Conservation (phyloP, 2,329 filamentous ascomycete genomes). For the Pseudogymnoascus sp. region DNA sequence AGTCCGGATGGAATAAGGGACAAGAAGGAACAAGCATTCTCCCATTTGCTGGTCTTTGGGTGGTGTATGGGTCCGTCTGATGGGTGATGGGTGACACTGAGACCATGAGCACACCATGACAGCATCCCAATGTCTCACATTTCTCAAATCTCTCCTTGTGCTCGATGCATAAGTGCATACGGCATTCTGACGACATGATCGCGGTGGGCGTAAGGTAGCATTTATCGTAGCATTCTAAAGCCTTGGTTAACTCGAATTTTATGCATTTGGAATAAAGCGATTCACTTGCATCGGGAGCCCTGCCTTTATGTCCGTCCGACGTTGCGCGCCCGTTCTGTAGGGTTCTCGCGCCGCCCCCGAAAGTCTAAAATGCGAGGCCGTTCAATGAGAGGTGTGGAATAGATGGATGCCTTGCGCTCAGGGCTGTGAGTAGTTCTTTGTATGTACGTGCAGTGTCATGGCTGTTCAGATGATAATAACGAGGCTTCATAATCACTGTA, state of each 20-base stretch:
- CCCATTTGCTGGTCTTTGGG: not conserved
- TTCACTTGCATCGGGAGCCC: not conserved
- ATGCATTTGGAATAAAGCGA: slow-evolving; percentile 1
- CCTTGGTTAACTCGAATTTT: not conserved
- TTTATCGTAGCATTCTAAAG: not conserved
- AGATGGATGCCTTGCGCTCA: not conserved
- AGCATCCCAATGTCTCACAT: slow-evolving; percentile 4
- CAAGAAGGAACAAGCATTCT: slow-evolving; percentile 3
- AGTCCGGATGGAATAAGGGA: not conserved
- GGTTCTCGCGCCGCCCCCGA: slow-evolving; percentile 6
- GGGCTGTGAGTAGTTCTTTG: not conserved
- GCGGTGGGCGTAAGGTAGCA: not conserved
- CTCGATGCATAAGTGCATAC: not conserved
- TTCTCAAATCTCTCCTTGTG: not conserved
- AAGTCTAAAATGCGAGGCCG: not conserved
- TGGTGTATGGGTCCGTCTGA: not conserved
- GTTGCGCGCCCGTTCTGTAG: slow-evolving; percentile 5
- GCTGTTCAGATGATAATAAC: not conserved
- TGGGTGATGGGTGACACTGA: not conserved
- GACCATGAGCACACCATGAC: slow-evolving; percentile 7
- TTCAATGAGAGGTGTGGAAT: not conserved
- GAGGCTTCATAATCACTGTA: not conserved
- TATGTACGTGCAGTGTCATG: not conserved
- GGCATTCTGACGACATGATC: slow-evolving; percentile 1
- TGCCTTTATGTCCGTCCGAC: not conserved